Evolutionary conservation across 1,284 basidiomycete species (phyloP).

Genomic region (Vanrija humicola): DNA sequence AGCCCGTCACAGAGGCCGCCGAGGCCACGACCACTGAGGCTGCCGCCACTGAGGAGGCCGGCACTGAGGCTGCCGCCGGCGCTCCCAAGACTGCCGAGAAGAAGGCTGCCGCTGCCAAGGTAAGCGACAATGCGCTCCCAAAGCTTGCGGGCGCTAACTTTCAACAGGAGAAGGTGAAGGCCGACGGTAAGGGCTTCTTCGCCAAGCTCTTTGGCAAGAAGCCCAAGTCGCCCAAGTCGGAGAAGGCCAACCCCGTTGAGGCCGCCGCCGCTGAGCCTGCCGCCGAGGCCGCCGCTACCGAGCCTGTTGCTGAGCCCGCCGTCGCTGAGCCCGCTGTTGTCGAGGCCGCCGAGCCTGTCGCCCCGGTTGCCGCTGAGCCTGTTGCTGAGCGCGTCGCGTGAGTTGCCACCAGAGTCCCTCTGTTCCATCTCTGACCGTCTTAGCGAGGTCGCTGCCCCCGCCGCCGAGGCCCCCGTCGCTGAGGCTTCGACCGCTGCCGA

Average conservation of each 20-base stretch:
- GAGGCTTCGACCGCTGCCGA: slow-evolving; percentile 1
- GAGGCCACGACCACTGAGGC: background rate
- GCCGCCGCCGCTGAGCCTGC: slow-evolving; percentile 14
- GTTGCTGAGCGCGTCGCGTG: background rate
- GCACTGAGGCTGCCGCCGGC: slow-evolving; percentile 20
- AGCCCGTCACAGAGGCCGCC: slow-evolving; percentile 19
- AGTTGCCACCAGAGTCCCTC: background rate
- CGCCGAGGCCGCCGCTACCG: slow-evolving; percentile 24
- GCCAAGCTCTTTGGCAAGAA: slow-evolving; percentile 20
- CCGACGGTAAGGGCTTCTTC: slow-evolving; percentile 20
- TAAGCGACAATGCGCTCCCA: slow-evolving; percentile 3
- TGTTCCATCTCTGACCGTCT: background rate
- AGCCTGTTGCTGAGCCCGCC: slow-evolving; percentile 11
- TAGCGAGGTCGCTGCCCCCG: slow-evolving; percentile 9
- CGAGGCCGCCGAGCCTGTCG: slow-evolving; percentile 11
- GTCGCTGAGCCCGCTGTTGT: slow-evolving; percentile 9
- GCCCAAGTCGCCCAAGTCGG: slow-evolving; percentile 8
- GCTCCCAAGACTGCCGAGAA: slow-evolving; percentile 32
- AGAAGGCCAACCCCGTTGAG: slow-evolving; percentile 12
- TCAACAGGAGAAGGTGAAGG: slow-evolving; percentile 14
- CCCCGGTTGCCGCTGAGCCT: slow-evolving; percentile 14
- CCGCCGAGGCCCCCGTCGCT: slow-evolving; percentile 12
- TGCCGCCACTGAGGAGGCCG: slow-evolving; percentile 19
- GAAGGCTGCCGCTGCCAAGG: slow-evolving; percentile 19
- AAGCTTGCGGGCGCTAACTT: background rate